A percentile compares a stretch with the other conserved stretches of the same genome.
These are phyloP conservation scores for Phaeolepiota aurea DNA, from an alignment of 768 basidiomycete species.

Conservation along the genomic window DNA sequence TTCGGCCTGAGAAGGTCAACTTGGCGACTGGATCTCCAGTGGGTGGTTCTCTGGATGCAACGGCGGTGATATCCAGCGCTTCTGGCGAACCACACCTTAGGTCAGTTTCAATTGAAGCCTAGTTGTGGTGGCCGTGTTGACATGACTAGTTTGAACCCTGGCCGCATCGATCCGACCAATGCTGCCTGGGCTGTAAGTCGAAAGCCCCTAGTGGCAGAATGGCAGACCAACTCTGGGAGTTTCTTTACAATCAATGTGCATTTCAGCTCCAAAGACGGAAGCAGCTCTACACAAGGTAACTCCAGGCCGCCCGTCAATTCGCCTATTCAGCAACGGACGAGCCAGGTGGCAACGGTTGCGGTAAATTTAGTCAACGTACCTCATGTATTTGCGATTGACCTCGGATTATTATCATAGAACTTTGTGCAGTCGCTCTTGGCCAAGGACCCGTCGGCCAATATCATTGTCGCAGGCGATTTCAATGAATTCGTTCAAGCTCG, in stretches of 20 bases:
- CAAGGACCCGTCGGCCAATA: conserved; percentile 32
- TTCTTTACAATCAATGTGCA: conserved; percentile 58
- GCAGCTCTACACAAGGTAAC: conserved; percentile 45
- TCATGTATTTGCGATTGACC: conserved; percentile 2
- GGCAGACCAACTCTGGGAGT: conserved; percentile 34
- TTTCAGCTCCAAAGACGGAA: conserved; percentile 48
- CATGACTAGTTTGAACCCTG: conserved; percentile 60
- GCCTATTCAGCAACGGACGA: conserved; percentile 35
- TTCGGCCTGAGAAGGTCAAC: conserved; percentile 40
- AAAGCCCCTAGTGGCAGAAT: conserved; percentile 53
- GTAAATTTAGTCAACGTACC: conserved; percentile 21
- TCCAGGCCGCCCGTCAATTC: conserved; percentile 52
- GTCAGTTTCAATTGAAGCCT: conserved; percentile 16
- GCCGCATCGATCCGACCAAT: conserved; percentile 53
- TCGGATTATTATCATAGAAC: conserved; percentile 20
- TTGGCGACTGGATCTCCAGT: conserved; percentile 35
- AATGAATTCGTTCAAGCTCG: conserved; percentile 55
- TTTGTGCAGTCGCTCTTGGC: conserved; percentile 38
- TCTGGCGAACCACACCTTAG: conserved; percentile 29
- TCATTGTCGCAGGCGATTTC: conserved; percentile 53
- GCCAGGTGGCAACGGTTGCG: conserved; percentile 41
- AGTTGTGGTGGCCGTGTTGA: conserved; percentile 3
- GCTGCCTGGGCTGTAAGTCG: conserved; percentile 45
- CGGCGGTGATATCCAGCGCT: conserved; percentile 15
- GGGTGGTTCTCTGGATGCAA: conserved; percentile 40